phyloP scores from a whole-genome alignment of 768 basidiomycete species.

The Mycena latifolia region DNA sequence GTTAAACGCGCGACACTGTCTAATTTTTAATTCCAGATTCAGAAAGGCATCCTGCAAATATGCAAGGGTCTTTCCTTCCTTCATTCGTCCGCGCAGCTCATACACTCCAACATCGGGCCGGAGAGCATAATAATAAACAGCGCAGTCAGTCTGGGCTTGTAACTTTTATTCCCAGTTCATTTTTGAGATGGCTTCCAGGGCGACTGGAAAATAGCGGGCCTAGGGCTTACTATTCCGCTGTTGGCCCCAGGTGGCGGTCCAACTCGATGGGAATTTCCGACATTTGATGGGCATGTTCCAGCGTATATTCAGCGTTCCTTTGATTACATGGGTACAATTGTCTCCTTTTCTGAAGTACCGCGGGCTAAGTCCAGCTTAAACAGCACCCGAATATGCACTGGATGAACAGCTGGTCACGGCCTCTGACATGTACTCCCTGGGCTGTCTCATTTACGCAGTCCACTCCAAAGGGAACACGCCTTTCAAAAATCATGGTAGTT shows the following conservation, averaged over 20 bases:
- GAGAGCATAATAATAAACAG: conserved; percentile 92
- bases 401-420: conserved; percentile 89
- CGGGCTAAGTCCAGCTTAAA: conserved; percentile 9
- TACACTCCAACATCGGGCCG: conserved; percentile 91
- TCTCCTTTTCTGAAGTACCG: not conserved
- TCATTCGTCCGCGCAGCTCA: conserved; percentile 90
- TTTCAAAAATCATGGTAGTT: conserved; percentile 85
- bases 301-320: conserved; percentile 90
- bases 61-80: conserved; percentile 92
- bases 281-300: conserved; percentile 85
- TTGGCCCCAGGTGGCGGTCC: conserved; percentile 75
- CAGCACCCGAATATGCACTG: conserved; percentile 94
- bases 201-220: conserved; percentile 96
- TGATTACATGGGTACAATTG: conserved; percentile 87
- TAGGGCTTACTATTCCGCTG: conserved; percentile 89
- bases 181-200: conserved; percentile 65
- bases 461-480: conserved; percentile 91
- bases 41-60: conserved; percentile 95
- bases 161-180: not conserved
- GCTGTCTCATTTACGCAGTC: conserved; percentile 91
- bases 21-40: conserved; percentile 68
- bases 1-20: conserved; percentile 14
- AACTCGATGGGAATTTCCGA: conserved; percentile 91
- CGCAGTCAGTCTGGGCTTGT: conserved; percentile 64
- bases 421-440: conserved; percentile 95